These are phyloP conservation scores for Macrolepiota fuliginosa DNA, from an alignment of 768 basidiomycete genomes.

Conservation along the genomic window DNA sequence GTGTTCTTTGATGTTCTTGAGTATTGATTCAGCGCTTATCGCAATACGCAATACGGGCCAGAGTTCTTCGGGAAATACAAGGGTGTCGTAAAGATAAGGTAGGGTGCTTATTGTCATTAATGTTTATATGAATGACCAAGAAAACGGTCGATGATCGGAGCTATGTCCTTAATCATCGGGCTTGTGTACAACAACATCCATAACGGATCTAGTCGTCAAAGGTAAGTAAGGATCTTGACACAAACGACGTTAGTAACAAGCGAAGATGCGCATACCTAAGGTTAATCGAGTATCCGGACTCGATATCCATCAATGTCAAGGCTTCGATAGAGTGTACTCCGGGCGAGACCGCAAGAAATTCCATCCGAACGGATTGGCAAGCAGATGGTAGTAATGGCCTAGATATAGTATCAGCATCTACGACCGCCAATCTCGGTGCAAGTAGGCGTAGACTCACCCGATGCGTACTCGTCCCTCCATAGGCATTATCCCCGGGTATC, in stretches of 20 bases:
- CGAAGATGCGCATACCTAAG: constrained; percentile 52
- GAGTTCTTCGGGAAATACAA: not conserved
- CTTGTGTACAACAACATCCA: constrained; percentile 76
- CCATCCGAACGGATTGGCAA: constrained; percentile 85
- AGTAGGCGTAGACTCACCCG: constrained; percentile 50
- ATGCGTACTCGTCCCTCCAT: constrained; percentile 77
- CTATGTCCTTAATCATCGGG: constrained; percentile 24
- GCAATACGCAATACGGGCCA: not conserved
- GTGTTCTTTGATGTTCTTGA: not conserved
- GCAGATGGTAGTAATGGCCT: constrained; percentile 80
- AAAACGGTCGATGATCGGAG: not conserved
- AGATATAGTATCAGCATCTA: not conserved
- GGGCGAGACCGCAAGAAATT: constrained; percentile 76
- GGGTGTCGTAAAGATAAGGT: not conserved
- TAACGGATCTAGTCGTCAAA: constrained; percentile 50
- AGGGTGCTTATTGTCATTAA: not conserved
- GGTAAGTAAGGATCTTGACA: not conserved
- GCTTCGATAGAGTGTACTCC: constrained; percentile 78
- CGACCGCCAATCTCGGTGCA: not conserved
- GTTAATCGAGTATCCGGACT: constrained; percentile 70
- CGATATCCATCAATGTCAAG: constrained; percentile 71
- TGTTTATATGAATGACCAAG: not conserved
- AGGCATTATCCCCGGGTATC: constrained; percentile 65
- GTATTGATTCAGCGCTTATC: not conserved
- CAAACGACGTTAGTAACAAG: no score